phyloP scores from a whole-genome alignment of 495 filamentous ascomycete species.

The Tuber borchii region DNA sequence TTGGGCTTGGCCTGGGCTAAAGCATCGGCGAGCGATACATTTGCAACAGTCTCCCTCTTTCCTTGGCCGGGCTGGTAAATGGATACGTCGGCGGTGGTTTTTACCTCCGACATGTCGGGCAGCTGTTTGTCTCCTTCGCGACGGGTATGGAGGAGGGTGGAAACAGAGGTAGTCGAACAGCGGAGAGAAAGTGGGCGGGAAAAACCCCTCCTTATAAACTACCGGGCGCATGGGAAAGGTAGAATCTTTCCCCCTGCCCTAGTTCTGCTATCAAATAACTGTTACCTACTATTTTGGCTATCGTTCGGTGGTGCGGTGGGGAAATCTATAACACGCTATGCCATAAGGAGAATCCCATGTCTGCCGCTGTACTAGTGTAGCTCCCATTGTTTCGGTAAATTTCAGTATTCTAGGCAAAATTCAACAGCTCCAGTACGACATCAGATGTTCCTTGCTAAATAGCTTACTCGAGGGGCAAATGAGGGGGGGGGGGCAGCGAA shows the following conservation, averaged over 20 bases:
- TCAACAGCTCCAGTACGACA: neutral
- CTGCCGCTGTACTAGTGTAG: neutral
- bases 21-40: constrained; percentile 33
- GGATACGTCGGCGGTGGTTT: neutral
- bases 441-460: neutral
- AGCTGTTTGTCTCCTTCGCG: neutral
- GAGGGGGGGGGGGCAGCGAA: neutral
- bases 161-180: neutral
- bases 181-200: neutral
- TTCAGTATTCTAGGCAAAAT: neutral
- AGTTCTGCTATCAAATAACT: neutral
- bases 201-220: neutral
- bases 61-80: neutral
- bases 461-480: neutral
- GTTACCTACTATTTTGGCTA: neutral
- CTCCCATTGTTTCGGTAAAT: neutral
- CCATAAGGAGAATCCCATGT: neutral
- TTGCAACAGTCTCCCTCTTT: constrained; percentile 8
- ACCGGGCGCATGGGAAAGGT: neutral
- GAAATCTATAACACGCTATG: neutral
- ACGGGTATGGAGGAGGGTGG: neutral
- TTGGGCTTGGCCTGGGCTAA: constrained; percentile 14
- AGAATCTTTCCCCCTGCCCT: neutral
- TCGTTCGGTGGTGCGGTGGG: neutral
- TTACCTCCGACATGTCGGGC: neutral